Conservation (phyloP, 2,329 filamentous ascomycete species). For the Rutstroemia sp. region DNA sequence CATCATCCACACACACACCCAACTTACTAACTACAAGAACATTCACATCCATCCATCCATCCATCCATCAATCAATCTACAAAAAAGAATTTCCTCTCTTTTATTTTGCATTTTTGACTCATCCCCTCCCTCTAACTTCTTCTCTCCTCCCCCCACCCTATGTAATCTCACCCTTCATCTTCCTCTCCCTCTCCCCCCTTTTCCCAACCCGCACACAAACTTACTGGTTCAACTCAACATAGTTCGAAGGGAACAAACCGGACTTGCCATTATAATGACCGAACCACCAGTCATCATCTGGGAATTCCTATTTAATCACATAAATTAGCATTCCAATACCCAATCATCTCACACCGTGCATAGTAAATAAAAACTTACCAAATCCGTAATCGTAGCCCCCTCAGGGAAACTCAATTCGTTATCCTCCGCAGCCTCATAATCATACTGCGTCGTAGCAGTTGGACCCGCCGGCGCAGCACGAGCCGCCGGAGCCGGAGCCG, state of each 20-base stretch:
- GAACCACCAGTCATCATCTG: constrained; percentile 98
- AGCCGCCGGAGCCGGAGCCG: constrained; percentile 12
- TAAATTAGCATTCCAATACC: neutral
- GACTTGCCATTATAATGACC: constrained; percentile 64
- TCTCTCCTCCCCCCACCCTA: too few relatives aligned
- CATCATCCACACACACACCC: neutral
- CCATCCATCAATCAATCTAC: neutral
- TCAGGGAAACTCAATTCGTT: constrained; percentile 87
- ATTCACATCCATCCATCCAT: neutral
- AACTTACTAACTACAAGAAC: neutral
- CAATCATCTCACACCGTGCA: neutral
- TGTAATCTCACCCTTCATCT: too few relatives aligned
- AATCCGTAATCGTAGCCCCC: constrained; percentile 68
- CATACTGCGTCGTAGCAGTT: constrained; percentile 74
- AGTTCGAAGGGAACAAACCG: constrained; percentile 78
- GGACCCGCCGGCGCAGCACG: constrained; percentile 26
- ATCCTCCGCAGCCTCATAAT: constrained; percentile 95
- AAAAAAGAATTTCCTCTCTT: neutral
- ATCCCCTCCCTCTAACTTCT: too few relatives aligned
- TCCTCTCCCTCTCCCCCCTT: too few relatives aligned
- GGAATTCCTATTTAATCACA: constrained; percentile 63
- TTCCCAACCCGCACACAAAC: too few relatives aligned
- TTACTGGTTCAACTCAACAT: constrained; percentile 47
- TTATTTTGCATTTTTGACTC: neutral
- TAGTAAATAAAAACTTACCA: constrained; percentile 48